phyloP scores from a whole-genome alignment of 73 alveolate genomes.

The Tetrahymena malaccensis region DNA sequence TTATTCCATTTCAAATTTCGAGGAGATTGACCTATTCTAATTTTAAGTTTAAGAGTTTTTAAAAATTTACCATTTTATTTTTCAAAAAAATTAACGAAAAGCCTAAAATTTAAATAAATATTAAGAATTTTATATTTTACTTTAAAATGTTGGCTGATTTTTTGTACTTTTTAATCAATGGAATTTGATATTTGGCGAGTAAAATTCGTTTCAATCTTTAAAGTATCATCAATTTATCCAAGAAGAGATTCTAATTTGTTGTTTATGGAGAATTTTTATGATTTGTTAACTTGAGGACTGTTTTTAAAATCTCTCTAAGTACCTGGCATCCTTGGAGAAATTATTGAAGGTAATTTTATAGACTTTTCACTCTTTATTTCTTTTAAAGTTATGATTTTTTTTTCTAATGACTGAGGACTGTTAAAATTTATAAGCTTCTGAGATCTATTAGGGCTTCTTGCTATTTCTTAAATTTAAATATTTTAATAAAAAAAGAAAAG shows the following conservation, averaged over 20 bases:
- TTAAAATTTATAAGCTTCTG: neutral
- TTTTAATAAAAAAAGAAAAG: no score
- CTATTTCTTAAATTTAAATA: neutral
- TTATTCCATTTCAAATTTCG: neutral
- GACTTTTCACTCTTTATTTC: neutral
- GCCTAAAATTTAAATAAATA: neutral
- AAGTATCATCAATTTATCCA: neutral
- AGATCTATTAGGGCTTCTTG: neutral
- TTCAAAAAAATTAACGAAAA: neutral
- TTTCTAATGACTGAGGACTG: neutral
- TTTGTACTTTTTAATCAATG: neutral
- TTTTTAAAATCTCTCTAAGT: neutral
- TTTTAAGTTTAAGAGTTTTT: neutral
- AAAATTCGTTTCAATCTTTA: neutral
- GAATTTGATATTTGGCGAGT: neutral
- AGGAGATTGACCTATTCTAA: neutral
- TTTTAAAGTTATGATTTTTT: neutral
- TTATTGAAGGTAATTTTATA: neutral
- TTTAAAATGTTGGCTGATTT: neutral
- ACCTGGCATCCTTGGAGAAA: neutral
- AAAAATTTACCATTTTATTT: neutral
- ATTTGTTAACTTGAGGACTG: neutral
- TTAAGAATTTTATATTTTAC: neutral
- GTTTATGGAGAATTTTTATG: neutral
- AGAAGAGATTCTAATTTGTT: neutral